Evolutionary conservation across 352 stramenopile genomes (phyloP).

Genomic region (Globisporangium iwayamae): DNA sequence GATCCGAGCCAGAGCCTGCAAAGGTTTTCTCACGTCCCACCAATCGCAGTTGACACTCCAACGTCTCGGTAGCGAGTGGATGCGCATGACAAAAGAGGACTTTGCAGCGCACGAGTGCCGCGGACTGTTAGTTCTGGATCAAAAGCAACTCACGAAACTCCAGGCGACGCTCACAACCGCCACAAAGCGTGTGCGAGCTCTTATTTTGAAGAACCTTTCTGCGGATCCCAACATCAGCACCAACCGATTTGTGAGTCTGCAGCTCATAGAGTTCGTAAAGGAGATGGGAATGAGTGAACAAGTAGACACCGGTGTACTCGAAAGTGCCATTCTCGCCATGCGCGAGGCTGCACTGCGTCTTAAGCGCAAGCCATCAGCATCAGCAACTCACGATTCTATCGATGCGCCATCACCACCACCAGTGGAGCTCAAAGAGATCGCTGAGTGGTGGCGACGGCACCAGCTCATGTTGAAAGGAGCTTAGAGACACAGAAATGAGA

Average conservation of each 20-base stretch:
- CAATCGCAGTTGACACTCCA: not conserved
- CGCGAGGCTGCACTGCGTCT: constrained; percentile 7
- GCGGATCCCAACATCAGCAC: not conserved
- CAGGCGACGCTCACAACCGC: constrained; percentile 20
- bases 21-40: constrained; percentile 1
- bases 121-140: constrained; percentile 43
- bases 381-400: constrained; percentile 6
- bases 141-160: constrained; percentile 28
- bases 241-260: constrained; percentile 13
- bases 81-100: constrained; percentile 54
- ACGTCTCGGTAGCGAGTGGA: constrained; percentile 32
- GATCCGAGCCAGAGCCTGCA: constrained; percentile 22
- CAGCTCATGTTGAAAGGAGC: constrained; percentile 4
- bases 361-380: constrained; percentile 17
- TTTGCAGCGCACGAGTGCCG: constrained; percentile 33
- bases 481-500: not conserved
- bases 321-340: not conserved
- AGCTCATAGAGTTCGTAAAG: constrained; percentile 34
- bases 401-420: not conserved
- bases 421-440: constrained; percentile 31
- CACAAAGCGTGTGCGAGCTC: constrained; percentile 12
- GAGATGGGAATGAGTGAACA: constrained; percentile 17
- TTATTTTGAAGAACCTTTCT: constrained; percentile 8
- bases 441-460: constrained; percentile 52
- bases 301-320: not conserved